Evolutionary conservation across 2,329 filamentous ascomycete species (phyloP), one percentile per base, ranked within the genome.

Genomic region (Neoscytalidium dimidiatum): DNA sequence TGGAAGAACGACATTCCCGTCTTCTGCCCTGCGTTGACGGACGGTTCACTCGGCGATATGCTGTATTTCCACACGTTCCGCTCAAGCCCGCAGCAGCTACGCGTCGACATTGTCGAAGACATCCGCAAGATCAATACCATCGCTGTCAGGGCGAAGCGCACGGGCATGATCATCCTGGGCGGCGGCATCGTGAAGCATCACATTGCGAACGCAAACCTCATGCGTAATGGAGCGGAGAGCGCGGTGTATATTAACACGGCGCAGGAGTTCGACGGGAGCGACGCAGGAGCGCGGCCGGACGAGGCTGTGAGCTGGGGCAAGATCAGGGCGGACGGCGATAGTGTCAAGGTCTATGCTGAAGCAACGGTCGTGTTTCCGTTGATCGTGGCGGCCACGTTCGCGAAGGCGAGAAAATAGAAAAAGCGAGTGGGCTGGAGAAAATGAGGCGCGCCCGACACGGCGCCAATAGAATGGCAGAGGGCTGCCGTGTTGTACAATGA

Each of bases 281-380:
- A 99, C 80, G 94, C 95, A 0, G 95, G 95, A 1, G 95, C 95
- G 3, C 84, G 95, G 64, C 95, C 95, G 4, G 95, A 99, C 73
- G 95, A 99, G 80, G 95, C 95, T 4, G 92, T 99, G 17, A 97
- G 94, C 68, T 99, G 95, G 95, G 95, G 95, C 3, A 99, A 99
- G 84, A 97, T 99, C 78, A 97, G 96, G 79, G 84, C 89, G 46
- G 91, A 90, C 61, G 95, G 90, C 1, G 90, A 95, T 68, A 91
- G 89, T 71, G 94, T 98, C 64, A 99, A 98, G 88, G 85, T 89
- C 4, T 89, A 88, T 71, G 87, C 86, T 17, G 88, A 90, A 75
- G 88, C 88, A 1, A 90, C 88, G 0, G 80, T 90, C 17, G 88
- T 84, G 17, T 90, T 90, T 71, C 88, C 88, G 7, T 77, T 90